A percentile compares a stretch with the other conserved stretches of the same genome.
phyloP scores from a whole-genome alignment of 1,284 basidiomycete species.

The Golubevia sp. region DNA sequence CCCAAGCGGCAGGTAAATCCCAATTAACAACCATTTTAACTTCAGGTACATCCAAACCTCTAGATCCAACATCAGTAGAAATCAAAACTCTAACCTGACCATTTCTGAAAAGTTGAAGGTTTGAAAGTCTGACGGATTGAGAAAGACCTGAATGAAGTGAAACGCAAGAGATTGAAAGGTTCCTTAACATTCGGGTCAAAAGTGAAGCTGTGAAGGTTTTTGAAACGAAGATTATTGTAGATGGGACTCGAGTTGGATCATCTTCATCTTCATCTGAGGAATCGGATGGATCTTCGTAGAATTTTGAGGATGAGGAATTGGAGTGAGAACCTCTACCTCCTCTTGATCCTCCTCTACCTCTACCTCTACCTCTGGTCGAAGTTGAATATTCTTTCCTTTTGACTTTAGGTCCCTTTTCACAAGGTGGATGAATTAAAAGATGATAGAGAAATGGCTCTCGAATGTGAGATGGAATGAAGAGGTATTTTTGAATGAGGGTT shows the following conservation, averaged over 20 bases:
- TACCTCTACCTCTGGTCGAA: conserved; percentile 11
- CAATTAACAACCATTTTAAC: conserved; percentile 57
- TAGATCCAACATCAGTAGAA: conserved; percentile 56
- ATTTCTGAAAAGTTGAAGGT: conserved; percentile 46
- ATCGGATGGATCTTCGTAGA: not conserved
- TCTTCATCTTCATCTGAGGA: not conserved
- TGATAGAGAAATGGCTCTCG: conserved; percentile 57
- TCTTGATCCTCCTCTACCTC: not conserved
- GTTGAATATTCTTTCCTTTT: conserved; percentile 20
- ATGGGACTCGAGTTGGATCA: conserved; percentile 10
- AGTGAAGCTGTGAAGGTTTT: conserved; percentile 47
- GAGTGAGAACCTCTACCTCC: too few relatives aligned
- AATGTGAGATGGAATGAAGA: conserved; percentile 55
- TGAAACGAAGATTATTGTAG: conserved; percentile 54
- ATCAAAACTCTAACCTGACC: conserved; percentile 45
- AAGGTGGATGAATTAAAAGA: conserved; percentile 46
- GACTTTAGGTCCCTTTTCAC: conserved; percentile 20
- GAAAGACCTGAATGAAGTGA: conserved; percentile 50
- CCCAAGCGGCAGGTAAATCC: conserved; percentile 54
- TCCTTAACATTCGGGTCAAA: conserved; percentile 47
- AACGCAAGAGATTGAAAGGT: conserved; percentile 45
- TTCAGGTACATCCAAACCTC: conserved; percentile 58
- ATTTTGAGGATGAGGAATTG: not conserved
- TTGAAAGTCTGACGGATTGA: conserved; percentile 35
- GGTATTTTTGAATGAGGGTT: conserved; percentile 48